Evolutionary conservation across 441 rosid species (phyloP).

Genomic region (Arabidopsis hybrid): DNA sequence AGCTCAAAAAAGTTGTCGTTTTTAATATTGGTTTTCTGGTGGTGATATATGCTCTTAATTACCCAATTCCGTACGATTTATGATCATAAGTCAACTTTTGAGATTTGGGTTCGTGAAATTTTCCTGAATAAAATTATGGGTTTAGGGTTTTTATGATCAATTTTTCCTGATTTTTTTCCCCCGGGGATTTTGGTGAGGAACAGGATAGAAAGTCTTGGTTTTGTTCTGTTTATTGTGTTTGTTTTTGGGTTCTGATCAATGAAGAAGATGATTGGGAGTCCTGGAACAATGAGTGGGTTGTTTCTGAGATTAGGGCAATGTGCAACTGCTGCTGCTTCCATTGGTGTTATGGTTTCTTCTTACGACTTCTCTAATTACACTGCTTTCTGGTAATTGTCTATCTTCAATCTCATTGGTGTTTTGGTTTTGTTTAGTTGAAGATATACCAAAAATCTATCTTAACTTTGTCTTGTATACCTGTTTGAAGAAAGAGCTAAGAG

Average conservation of each 20-base stretch:
- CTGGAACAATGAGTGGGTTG: slow-evolving; percentile 45
- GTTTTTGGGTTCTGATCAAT: background rate
- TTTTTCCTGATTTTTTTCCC: background rate
- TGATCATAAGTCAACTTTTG: background rate
- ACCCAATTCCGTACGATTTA: slow-evolving; percentile 8
- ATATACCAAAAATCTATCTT: background rate
- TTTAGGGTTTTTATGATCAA: slow-evolving; percentile 2
- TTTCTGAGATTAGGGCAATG: slow-evolving; percentile 46
- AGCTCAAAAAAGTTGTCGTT: slow-evolving; percentile 9
- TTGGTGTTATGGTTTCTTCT: slow-evolving; percentile 47
- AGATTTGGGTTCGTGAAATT: background rate
- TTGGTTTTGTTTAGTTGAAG: background rate
- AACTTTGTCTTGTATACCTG: too few relatives aligned
- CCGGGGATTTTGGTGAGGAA: background rate
- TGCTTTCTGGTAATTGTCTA: slow-evolving; percentile 44
- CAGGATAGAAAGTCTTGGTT: slow-evolving; percentile 11
- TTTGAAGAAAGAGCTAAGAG: too few relatives aligned
- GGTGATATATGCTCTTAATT: slow-evolving; percentile 15
- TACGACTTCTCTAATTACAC: slow-evolving; percentile 44
- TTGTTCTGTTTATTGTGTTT: background rate
- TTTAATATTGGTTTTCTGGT: slow-evolving; percentile 20
- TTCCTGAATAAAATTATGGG: background rate
- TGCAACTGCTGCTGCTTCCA: slow-evolving; percentile 45
- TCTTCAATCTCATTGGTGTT: background rate
- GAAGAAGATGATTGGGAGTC: slow-evolving; percentile 46